A percentile compares a stretch with the other conserved stretches of the same genome.
These are phyloP conservation scores for Sclerotinia sclerotiorum DNA, from an alignment of 2,329 filamentous ascomycete genomes.

Conservation along the genomic window DNA sequence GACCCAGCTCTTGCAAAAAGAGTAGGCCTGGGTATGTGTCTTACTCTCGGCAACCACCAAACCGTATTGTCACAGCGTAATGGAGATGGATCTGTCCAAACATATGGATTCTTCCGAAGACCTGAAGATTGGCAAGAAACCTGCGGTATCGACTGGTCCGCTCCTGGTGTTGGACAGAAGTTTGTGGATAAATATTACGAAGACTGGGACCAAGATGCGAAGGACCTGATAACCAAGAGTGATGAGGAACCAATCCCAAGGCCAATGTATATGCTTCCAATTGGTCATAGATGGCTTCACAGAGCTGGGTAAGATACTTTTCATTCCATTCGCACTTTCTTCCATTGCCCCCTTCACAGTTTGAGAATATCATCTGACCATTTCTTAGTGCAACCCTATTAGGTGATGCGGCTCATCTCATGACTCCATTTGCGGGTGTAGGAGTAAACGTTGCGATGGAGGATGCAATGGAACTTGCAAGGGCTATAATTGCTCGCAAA, in stretches of 20 bases:
- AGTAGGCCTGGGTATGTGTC: constrained; percentile 15
- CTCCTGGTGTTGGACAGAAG: constrained; percentile 8
- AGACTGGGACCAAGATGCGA: constrained; percentile 15
- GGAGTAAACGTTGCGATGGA: constrained; percentile 50
- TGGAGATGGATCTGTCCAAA: constrained; percentile 18
- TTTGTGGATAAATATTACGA: constrained; percentile 18
- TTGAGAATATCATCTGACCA: constrained; percentile 38
- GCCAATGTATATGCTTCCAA: constrained; percentile 26
- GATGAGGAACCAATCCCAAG: constrained; percentile 24
- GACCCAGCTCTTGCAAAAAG: constrained; percentile 24
- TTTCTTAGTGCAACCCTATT: constrained; percentile 46
- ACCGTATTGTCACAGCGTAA: constrained; percentile 17
- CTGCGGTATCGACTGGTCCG: constrained; percentile 16
- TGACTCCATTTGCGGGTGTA: constrained; percentile 46
- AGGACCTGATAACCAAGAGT: constrained; percentile 22
- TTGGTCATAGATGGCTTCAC: constrained; percentile 26
- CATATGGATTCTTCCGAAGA: constrained; percentile 18
- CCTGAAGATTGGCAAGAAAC: constrained; percentile 15
- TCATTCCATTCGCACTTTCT: background rate
- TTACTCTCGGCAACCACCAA: constrained; percentile 16
- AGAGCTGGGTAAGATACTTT: constrained; percentile 26
- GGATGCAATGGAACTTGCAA: constrained; percentile 46
- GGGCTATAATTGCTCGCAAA: constrained; percentile 36
- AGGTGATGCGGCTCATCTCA: constrained; percentile 51
- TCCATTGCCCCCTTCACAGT: constrained; percentile 7